Conservation (phyloP, 331 rosid genomes). For the Spiraea crenata region DNA sequence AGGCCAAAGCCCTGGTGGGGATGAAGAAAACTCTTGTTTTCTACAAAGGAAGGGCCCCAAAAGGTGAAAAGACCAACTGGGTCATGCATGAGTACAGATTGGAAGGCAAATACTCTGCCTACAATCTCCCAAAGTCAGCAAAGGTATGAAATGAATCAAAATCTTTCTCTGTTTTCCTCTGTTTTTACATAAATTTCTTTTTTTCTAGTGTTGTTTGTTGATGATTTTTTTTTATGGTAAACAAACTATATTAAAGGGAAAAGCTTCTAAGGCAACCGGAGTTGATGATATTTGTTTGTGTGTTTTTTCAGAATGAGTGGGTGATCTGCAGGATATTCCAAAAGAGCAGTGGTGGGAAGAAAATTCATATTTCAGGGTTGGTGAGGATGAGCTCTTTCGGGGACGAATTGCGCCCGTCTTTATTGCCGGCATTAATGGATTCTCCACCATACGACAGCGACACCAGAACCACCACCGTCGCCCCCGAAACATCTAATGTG, state of each 20-base stretch:
- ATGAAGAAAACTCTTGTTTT: constrained; percentile 94
- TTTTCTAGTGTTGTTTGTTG: neutral
- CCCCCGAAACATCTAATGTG: constrained; percentile 44
- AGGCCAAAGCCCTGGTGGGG: constrained; percentile 46
- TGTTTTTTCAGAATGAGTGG: constrained; percentile 69
- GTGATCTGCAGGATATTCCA: constrained; percentile 65
- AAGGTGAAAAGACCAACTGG: constrained; percentile 83
- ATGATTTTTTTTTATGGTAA: too few relatives aligned
- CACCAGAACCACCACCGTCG: constrained; percentile 22
- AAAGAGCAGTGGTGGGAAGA: constrained; percentile 47
- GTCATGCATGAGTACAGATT: constrained; percentile 91
- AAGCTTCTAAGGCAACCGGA: too few relatives aligned
- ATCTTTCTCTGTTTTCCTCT: neutral
- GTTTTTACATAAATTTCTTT: neutral
- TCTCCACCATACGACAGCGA: constrained; percentile 50
- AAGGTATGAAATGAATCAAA: constrained; percentile 49
- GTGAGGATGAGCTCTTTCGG: constrained; percentile 27
- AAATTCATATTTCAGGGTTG: constrained; percentile 40
- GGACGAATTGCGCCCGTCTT: constrained; percentile 23
- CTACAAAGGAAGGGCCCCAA: constrained; percentile 92
- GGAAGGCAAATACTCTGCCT: constrained; percentile 40
- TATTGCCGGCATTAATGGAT: constrained; percentile 63
- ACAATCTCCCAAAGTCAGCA: constrained; percentile 35
- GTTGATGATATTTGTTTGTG: neutral
- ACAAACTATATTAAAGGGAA: too few relatives aligned